Base-by-base conservation (phyloP, 495 filamentous ascomycete species). In the Penicillium pulvis region DNA sequence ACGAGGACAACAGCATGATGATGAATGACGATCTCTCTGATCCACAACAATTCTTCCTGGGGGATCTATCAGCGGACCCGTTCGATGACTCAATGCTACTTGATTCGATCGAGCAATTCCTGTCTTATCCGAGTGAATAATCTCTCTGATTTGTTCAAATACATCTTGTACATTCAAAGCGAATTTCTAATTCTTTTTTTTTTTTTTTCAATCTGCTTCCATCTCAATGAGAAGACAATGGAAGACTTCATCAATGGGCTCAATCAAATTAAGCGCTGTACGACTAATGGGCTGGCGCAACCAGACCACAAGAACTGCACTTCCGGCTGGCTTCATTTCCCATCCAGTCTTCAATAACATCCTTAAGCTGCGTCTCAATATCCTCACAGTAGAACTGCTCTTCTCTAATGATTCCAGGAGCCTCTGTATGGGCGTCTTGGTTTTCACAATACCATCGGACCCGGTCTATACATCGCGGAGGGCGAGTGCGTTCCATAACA, bases 321-420 rank as follows among this genome's bases (percentile, higher is more conserved):
- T 72, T 86, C 71, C 91, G 81, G 68, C 73, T 78, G 59, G 84
- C 81, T 54, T 83, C 81, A 59, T 81, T 81, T 5, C 70, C 77
- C 72, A 87, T 87, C 68, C 92, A 94, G 20, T 64, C 75, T 61
- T 91, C 83, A 49, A 96, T 90, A 5, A 90, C 89, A 51, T 81
- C 83, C 76, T 93, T 94, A 59, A 96, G 88, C 79, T 96, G 91
- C 23, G 87, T 90, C 12, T 91, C 91, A 44, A 96, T 72, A 70
- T 96, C 84, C 26, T 85, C 88, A 64, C 89, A 92, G 70, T 90
- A 85, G 60, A 96, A 94, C 7, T 81, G 74, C 9, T 82, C 84
- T 73, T 96, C 91, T 62, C 91, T 81, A 17, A 96, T 90, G 46
- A 90, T 72, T 11, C 42, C 55, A 0, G 62, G 62, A 12, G 9